Evolutionary conservation across 2,329 filamentous ascomycete species (phyloP), one percentile per base, ranked within the genome.

Genomic region (Fusarium gaditjirri): DNA sequence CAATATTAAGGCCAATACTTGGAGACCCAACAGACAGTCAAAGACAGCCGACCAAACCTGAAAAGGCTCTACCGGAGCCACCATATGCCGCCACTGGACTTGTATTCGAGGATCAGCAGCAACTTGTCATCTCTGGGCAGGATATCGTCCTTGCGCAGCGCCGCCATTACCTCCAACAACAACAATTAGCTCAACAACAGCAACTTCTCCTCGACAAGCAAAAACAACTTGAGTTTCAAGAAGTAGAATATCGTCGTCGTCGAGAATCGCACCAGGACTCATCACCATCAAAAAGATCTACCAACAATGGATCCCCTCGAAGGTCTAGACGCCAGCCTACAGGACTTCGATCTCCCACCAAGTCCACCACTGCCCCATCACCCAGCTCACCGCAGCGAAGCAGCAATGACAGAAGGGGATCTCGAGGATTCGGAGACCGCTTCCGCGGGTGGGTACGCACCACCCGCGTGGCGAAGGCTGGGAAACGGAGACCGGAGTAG

Each of bases 401-500:
- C 77, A 63, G 77, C 80, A 58, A 78, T 75, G 68, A 81, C 81
- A 71, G 78, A 81, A 68, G 75, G 75, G 71, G 75, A 75, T 70
- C 78, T 77, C 80, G 84, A 84, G 82, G 85, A 82, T 44, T 83
- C 81, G 81, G 86, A 84, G 73, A 78, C 72, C 75, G 81, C 71
- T 77, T 89, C 87, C 78, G 84, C 72, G 76, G 87, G 86, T 84
- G 87, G 87, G 70, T 90, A 87, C 83, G 89, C 86, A 77, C 88
- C 88, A 62, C 88, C 88, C 71, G 88, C 88, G 52, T 90, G 88
- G 88, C 84, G 86, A 78, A 87, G 87, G 73, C 86, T 89, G 80
- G 86, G 84, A 83, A 89, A 89, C 84, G 88, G 87, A 75, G 84
- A 85, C 73, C 84, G 86, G 78, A 88, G 85, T 79, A 87, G 84